phyloP scores from a whole-genome alignment of 257 asterid genomes.

The Solanum piurae region DNA sequence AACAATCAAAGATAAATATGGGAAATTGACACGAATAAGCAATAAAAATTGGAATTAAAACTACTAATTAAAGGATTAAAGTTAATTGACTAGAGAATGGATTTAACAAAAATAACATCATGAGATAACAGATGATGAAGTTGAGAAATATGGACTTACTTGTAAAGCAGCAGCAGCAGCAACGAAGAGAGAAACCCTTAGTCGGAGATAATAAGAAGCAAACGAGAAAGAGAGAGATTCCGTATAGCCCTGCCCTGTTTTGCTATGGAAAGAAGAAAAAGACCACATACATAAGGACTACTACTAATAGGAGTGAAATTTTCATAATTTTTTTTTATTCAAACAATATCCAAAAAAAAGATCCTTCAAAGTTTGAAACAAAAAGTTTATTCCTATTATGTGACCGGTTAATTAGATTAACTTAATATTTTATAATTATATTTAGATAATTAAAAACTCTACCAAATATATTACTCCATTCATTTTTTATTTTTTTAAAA shows the following conservation, averaged over 20 bases:
- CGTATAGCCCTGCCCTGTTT: not conserved
- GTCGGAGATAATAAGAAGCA: not conserved
- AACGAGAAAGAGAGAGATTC: not conserved
- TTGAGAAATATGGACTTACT: not conserved
- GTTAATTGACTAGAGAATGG: not conserved
- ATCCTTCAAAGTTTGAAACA: not conserved
- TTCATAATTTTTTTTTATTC: not conserved
- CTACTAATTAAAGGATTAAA: not conserved
- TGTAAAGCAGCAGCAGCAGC: not conserved
- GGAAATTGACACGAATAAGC: not conserved
- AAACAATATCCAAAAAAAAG: not conserved
- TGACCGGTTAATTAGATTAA: not conserved
- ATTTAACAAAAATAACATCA: not conserved
- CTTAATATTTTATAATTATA: not conserved
- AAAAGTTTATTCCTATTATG: not conserved
- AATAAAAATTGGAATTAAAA: not conserved
- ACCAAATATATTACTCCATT: too few species aligned
- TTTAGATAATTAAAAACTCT: rapidly evolving
- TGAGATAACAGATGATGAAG: not conserved
- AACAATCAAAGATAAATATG: not conserved
- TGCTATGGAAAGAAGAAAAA: not conserved
- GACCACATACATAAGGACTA: not conserved
- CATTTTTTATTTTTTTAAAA: too few species aligned
- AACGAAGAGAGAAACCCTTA: not conserved
- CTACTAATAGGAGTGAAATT: not conserved